phyloP scores from a whole-genome alignment of 78 protist species.

The Emiliania huxleyi region DNA sequence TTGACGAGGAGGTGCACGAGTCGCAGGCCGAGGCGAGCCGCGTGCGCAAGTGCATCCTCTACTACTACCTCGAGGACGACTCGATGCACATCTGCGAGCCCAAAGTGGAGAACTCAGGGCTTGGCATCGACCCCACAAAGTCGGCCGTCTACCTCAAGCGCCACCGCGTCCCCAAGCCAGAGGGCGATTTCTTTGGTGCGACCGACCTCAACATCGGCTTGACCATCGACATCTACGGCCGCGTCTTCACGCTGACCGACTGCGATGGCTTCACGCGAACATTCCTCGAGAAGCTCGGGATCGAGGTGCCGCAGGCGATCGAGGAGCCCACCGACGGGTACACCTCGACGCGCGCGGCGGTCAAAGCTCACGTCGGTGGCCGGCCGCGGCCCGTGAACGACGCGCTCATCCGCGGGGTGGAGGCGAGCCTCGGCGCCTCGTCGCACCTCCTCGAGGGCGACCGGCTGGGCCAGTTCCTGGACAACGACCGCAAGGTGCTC shows the following conservation, averaged over 20 bases:
- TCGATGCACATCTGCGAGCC: constrained; percentile 54
- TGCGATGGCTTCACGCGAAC: constrained; percentile 60
- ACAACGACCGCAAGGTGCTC: constrained; percentile 66
- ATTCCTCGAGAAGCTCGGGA: not conserved
- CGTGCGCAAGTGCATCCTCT: constrained; percentile 28
- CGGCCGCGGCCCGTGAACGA: not conserved
- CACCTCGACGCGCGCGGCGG: not conserved
- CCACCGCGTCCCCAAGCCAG: constrained; percentile 43
- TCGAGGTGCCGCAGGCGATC: not conserved
- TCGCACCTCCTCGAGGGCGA: not conserved
- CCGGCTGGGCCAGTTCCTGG: constrained; percentile 49
- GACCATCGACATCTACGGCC: constrained; percentile 47
- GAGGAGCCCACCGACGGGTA: not conserved
- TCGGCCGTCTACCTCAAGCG: constrained; percentile 43
- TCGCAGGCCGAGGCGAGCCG: not conserved
- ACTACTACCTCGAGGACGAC: constrained; percentile 58
- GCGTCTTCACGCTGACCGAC: constrained; percentile 41
- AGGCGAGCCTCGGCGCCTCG: not conserved
- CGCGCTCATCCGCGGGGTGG: constrained; percentile 2
- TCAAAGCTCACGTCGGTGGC: not conserved
- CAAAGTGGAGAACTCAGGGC: constrained; percentile 48
- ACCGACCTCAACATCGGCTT: constrained; percentile 58
- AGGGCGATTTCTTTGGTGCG: not conserved
- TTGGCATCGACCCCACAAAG: constrained; percentile 47
- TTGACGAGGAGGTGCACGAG: constrained; percentile 32